A percentile compares a stretch with the other conserved stretches of the same genome.
phyloP scores from a whole-genome alignment of 2,329 filamentous ascomycete species.

The Aciculosporium take region DNA sequence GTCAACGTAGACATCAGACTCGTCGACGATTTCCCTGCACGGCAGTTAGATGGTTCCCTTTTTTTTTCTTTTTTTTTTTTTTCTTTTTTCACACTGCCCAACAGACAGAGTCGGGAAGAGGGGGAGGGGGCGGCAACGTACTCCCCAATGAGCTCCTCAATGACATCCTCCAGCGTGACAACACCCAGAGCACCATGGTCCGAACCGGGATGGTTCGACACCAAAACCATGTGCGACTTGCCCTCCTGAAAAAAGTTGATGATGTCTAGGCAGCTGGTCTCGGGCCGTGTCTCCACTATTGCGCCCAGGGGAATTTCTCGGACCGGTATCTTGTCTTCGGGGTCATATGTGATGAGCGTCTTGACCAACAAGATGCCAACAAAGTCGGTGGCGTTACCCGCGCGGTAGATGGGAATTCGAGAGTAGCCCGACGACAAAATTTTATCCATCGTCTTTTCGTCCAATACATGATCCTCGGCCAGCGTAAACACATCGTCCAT shows the following conservation, averaged over 20 bases:
- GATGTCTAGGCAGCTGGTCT: conserved; percentile 94
- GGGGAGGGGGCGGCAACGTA: conserved; percentile 31
- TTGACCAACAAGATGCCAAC: conserved; percentile 97
- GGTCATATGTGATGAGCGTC: conserved; percentile 96
- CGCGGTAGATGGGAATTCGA: conserved; percentile 82
- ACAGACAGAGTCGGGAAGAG: not conserved
- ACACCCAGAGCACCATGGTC: conserved; percentile 83
- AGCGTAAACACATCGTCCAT: conserved; percentile 96
- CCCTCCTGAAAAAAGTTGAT: conserved; percentile 99
- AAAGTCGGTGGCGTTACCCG: conserved; percentile 74
- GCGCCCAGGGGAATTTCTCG: conserved; percentile 86
- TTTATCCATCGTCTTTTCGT: conserved; percentile 86
- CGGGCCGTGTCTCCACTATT: conserved; percentile 82
- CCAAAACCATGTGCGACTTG: conserved; percentile 96
- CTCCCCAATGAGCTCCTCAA: conserved; percentile 97
- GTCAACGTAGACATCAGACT: conserved; percentile 96
- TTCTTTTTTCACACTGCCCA: no score
- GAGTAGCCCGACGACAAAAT: conserved; percentile 93
- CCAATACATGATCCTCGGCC: conserved; percentile 84
- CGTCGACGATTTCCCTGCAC: conserved; percentile 85
- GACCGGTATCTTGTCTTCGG: conserved; percentile 77
- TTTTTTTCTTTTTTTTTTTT: no score
- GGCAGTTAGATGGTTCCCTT: conserved; percentile 11
- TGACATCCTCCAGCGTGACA: conserved; percentile 92
- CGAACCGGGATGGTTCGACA: conserved; percentile 81